Evolutionary conservation across 164 flowering plant genomes (phyloP).

Genomic region (Houttuynia cordata): DNA sequence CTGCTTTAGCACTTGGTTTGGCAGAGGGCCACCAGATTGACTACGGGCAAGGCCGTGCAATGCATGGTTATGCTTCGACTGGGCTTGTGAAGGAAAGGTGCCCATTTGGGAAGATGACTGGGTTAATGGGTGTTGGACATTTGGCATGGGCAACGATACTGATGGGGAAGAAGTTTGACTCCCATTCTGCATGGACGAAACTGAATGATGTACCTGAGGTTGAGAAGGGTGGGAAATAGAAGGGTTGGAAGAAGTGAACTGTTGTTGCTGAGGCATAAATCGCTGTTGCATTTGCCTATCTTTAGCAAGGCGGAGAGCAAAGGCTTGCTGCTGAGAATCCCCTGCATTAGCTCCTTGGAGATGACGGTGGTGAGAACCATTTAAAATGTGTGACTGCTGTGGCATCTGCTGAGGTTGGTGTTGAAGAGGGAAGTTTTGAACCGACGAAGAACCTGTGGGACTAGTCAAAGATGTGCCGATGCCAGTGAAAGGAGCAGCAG

Average conservation of each 20-base stretch:
- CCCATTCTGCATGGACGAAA: slow-evolving; percentile 48
- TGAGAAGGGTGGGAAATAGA: slow-evolving; percentile 43
- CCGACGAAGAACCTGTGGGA: slow-evolving; percentile 48
- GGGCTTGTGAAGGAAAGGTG: slow-evolving; percentile 43
- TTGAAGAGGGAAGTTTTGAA: slow-evolving; percentile 51
- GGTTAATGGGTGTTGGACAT: slow-evolving; percentile 17
- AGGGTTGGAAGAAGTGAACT: slow-evolving; percentile 21
- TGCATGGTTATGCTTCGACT: slow-evolving; percentile 45
- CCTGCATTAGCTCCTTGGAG: slow-evolving; percentile 45
- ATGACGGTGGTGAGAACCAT: slow-evolving; percentile 50
- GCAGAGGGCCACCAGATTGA: slow-evolving; percentile 27
- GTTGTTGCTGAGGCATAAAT: slow-evolving; percentile 35
- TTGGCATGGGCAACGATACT: slow-evolving; percentile 28
- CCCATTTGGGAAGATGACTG: slow-evolving; percentile 48
- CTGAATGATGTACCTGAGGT: slow-evolving; percentile 34
- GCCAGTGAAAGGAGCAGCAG: slow-evolving; percentile 43
- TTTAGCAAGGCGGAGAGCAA: slow-evolving; percentile 49
- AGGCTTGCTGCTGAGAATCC: slow-evolving; percentile 51
- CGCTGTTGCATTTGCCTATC: slow-evolving; percentile 63
- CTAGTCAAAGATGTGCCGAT: slow-evolving; percentile 45
- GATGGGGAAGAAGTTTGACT: slow-evolving; percentile 18
- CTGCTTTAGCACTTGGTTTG: slow-evolving; percentile 56
- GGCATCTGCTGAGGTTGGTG: slow-evolving; percentile 53
- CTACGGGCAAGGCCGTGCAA: slow-evolving; percentile 25
- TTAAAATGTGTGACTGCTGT: slow-evolving; percentile 46